Base-by-base conservation (phyloP, 1,284 basidiomycete species). In the Trametes versicolor region DNA sequence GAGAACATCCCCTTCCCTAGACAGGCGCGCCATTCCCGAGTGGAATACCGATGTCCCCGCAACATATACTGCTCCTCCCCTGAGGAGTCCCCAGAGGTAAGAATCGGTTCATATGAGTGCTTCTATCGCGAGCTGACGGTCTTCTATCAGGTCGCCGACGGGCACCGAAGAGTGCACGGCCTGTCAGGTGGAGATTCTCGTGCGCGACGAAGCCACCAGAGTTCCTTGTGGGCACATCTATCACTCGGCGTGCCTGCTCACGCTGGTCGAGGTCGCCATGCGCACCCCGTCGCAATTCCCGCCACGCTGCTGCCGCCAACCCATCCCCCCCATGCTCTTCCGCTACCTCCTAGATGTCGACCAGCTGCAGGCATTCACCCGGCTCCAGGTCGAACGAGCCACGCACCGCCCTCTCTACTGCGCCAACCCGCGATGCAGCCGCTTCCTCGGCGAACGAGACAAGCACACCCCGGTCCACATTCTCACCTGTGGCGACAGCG, bases 351-450 rank as follows among this genome's bases (percentile, higher is more conserved):
- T 82, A 49, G 54, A 73, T 10, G 10, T 58, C 13, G 53, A 63
- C 1, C 63, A 74, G 13, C 49, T 65, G 10, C 53, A 51, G 0
- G 62, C 72, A 4, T 79, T 76, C 63, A 58, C 63, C 19, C 21
- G 47, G 25, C 53, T 68, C 68, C 49, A 78, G 77, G 58, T 55
- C 63, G 19, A 56, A 56, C 37, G 78, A 80, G 60, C 55, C 58
- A 78, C 78, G 0, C 50, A 63, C 4, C 72, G 73, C 27, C 73
- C 80, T 13, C 74, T 82, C 3, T 81, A 82, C 69, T 82, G 80
- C 67, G 70, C 76, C 12, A 76, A 74, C 27, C 61, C 70, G 17
- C 51, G 66, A 2, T 81, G 80, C 70, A 76, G 75, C 45, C 68
- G 70, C 23, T 81, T 81, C 70, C 74, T 82, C 49, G 80, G 77